Percentiles rank a stretch among this genome's conserved stretches.
phyloP scores from a whole-genome alignment of 352 stramenopile genomes.

The Globisporangium emineosum region DNA sequence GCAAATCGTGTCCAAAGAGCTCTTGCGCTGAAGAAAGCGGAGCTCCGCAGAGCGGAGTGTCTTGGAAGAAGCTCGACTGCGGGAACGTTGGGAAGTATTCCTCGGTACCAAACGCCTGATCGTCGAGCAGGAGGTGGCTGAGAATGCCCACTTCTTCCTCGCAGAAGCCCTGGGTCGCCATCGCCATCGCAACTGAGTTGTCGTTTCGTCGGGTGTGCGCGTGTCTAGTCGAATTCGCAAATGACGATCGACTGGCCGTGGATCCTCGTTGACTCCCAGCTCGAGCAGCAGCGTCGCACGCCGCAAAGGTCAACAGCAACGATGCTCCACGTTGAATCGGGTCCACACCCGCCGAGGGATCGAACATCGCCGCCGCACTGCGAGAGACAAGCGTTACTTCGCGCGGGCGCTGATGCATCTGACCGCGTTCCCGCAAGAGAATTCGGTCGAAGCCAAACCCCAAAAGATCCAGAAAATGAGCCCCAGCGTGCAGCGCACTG shows the following conservation, averaged over 20 bases:
- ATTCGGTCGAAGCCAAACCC: not conserved
- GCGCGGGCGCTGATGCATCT: slow-evolving; percentile 1
- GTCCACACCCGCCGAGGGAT: not conserved
- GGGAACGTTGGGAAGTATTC: slow-evolving; percentile 8
- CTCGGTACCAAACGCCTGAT: not conserved
- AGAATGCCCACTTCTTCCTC: slow-evolving; percentile 19
- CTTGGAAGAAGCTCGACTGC: slow-evolving; percentile 3
- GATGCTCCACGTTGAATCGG: not conserved
- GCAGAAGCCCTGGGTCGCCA: slow-evolving; percentile 11
- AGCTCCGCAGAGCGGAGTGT: not conserved
- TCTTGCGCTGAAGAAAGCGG: not conserved
- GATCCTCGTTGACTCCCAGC: not conserved
- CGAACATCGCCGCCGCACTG: not conserved
- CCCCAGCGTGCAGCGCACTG: no score
- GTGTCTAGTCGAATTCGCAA: not conserved
- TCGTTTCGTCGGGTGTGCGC: not conserved
- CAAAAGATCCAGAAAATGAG: slow-evolving; percentile 4
- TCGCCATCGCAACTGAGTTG: not conserved
- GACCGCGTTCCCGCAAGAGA: not conserved
- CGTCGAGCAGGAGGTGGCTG: slow-evolving; percentile 8
- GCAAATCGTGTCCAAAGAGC: not conserved
- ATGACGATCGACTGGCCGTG: not conserved
- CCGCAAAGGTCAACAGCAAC: not conserved
- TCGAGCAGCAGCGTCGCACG: not conserved
- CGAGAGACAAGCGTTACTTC: slow-evolving; percentile 2